Percentiles rank a stretch among this genome's conserved stretches.
phyloP scores from a whole-genome alignment of 179 eudicot species.

The Vitellaria paradoxa region DNA sequence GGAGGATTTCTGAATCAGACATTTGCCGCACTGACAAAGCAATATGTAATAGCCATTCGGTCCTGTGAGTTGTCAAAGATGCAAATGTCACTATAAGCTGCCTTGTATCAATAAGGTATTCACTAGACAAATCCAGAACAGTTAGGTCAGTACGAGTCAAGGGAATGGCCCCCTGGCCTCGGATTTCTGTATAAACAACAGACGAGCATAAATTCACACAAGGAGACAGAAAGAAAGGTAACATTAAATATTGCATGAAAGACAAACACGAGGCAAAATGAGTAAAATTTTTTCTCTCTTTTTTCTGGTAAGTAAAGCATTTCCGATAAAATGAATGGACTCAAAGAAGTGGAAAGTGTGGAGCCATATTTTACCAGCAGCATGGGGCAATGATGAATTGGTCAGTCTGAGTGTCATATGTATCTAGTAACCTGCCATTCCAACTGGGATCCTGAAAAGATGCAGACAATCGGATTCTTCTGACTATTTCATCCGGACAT shows the following conservation, averaged over 20 bases:
- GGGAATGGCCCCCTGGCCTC: too few species aligned
- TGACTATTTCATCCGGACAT: slow-evolving; percentile 85
- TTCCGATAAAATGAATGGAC: neutral
- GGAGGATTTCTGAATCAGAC: slow-evolving; percentile 70
- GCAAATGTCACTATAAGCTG: neutral
- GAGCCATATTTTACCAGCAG: slow-evolving; percentile 50
- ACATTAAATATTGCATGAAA: neutral
- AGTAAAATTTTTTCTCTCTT: neutral
- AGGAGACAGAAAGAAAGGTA: neutral
- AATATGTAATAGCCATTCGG: slow-evolving; percentile 22
- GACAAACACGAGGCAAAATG: neutral
- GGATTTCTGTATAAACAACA: too few species aligned
- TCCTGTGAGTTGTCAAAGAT: slow-evolving; percentile 39
- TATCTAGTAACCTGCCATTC: slow-evolving; percentile 66
- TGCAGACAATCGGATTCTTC: slow-evolving; percentile 69
- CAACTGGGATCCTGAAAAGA: slow-evolving; percentile 59
- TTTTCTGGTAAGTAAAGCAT: neutral
- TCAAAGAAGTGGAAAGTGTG: neutral
- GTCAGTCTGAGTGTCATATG: slow-evolving; percentile 75
- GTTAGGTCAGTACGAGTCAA: neutral
- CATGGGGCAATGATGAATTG: slow-evolving; percentile 71
- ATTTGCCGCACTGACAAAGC: slow-evolving; percentile 40
- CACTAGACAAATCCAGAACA: neutral
- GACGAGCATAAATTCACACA: too few species aligned
- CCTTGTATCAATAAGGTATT: neutral